Evolutionary conservation across 768 basidiomycete species (phyloP).

Genomic region (Pulveroboletus sp.): DNA sequence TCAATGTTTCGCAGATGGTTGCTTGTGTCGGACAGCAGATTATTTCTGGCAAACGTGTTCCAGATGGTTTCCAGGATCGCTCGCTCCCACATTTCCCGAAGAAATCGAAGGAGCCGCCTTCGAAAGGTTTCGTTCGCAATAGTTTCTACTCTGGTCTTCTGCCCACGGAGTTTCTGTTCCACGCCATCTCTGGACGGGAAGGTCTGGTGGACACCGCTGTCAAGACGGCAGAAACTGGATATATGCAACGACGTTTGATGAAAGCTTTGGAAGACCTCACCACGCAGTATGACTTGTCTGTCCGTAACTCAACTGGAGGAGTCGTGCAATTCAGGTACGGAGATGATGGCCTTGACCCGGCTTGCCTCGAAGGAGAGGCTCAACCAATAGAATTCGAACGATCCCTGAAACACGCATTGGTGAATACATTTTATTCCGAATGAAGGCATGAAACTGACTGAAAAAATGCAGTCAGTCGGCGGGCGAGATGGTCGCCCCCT

Average conservation of each 20-base stretch:
- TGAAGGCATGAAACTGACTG: conserved; percentile 5
- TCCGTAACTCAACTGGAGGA: conserved; percentile 91
- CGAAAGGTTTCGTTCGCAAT: conserved; percentile 97
- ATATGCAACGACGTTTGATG: conserved; percentile 99
- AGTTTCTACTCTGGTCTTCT: conserved; percentile 91
- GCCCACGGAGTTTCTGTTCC: conserved; percentile 97
- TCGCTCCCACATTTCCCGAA: conserved; percentile 99
- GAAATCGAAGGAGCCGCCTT: conserved; percentile 92
- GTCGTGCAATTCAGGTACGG: conserved; percentile 97
- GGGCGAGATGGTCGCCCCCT: conserved; percentile 60
- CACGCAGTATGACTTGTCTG: conserved; percentile 93
- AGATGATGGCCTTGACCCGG: conserved; percentile 96
- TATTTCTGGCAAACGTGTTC: conserved; percentile 96
- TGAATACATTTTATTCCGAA: conserved; percentile 30
- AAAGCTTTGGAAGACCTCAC: conserved; percentile 97
- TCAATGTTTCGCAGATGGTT: conserved; percentile 99
- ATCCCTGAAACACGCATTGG: conserved; percentile 83
- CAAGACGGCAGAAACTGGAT: conserved; percentile 99
- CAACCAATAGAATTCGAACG: conserved; percentile 89
- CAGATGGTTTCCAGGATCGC: conserved; percentile 98
- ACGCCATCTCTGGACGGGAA: conserved; percentile 98
- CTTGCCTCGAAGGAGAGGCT: conserved; percentile 92
- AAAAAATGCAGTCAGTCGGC: conserved; percentile 54
- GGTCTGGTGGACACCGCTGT: conserved; percentile 99
- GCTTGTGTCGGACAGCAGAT: conserved; percentile 99